Percentiles rank a stretch among this genome's conserved stretches.
Conservation (phyloP, 108 stramenopile species). For the Hondaea fermentalgiana region DNA sequence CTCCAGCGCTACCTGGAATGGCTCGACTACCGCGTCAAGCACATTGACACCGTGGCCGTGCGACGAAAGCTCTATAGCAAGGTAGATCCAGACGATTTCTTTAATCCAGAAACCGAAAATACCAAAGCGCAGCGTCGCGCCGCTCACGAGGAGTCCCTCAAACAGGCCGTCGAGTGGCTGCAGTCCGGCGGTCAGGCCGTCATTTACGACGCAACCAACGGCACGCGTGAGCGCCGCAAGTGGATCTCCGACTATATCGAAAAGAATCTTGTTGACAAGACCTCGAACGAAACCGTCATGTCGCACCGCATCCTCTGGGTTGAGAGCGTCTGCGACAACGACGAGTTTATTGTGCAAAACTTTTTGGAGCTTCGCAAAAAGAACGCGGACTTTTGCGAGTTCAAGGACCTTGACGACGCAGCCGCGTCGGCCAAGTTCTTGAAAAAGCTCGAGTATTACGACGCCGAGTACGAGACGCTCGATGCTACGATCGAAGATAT, state of each 20-base stretch:
- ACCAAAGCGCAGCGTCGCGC: slow-evolving; percentile 51
- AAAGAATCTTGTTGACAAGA: slow-evolving; percentile 38
- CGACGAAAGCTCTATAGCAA: slow-evolving; percentile 41
- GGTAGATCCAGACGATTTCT: slow-evolving; percentile 58
- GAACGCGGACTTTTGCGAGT: slow-evolving; percentile 67
- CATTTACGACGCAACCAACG: slow-evolving; percentile 91
- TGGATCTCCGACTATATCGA: slow-evolving; percentile 27
- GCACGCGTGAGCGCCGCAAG: slow-evolving; percentile 59
- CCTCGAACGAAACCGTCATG: not conserved
- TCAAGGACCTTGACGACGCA: slow-evolving; percentile 63
- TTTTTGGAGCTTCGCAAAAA: slow-evolving; percentile 69
- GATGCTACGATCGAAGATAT: slow-evolving; percentile 29
- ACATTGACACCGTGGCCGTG: slow-evolving; percentile 9
- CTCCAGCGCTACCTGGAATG: slow-evolving; percentile 78
- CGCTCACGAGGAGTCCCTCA: slow-evolving; percentile 72
- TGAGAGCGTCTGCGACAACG: slow-evolving; percentile 78
- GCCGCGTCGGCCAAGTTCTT: slow-evolving; percentile 71
- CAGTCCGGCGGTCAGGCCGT: slow-evolving; percentile 60
- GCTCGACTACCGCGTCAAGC: slow-evolving; percentile 56
- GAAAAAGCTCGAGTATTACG: slow-evolving; percentile 67
- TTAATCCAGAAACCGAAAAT: slow-evolving; percentile 71
- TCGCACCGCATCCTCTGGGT: slow-evolving; percentile 72
- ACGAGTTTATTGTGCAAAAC: slow-evolving; percentile 70
- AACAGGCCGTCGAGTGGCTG: slow-evolving; percentile 72
- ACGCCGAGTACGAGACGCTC: slow-evolving; percentile 71